Base-by-base conservation (phyloP, 179 eudicot genomes). In the Camellia oleifera region DNA sequence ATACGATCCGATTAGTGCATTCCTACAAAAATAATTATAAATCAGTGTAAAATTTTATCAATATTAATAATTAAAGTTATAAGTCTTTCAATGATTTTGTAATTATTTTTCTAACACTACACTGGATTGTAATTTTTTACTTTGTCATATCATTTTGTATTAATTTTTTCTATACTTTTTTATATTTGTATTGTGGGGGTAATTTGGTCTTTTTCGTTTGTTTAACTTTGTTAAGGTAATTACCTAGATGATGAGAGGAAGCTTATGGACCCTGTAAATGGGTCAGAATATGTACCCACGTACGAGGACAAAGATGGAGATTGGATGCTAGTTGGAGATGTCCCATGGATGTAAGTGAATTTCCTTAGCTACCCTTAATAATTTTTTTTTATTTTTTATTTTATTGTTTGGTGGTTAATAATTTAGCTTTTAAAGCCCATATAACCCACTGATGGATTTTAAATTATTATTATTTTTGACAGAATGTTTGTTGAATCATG, bases 311-410 rank as follows among this genome's bases (percentile, higher is more conserved):
- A 90, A 77, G 98, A 95, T 82, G 98, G 97, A 1, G 98, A 95
- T 57, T 95, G 97, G 98, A 95, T 94, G 98, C 86, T 94, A 82
- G 92, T 93, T 79, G 97, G 97, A 40, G 98, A 95, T 85, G 91
- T 89, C 71, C 98, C 98, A n/a, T 93, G 98, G 98, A 86, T 90
- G 98, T 94, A 85, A 83, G 93, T 85, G 73, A 11, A 12, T 11
- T 78, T 61, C 48, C 75, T 17, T 15, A 60, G 11, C 48, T 54
- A 52, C 53, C 13, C 78, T 18, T 69, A 1, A 62, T 48, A 48
- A 48, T 48, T 48, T 32, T 32, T 32, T 32, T 32, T 32, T 32
- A 32, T 32, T 32, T 32, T 32, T 32, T 32, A 32, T 32, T 32
- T 32, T 32, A 32, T 32, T 32, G 40, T 32, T 32, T 32, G 40